These are phyloP conservation scores for Scytalidium lignicola DNA, from an alignment of 2,329 filamentous ascomycete species.

Conservation along the genomic window DNA sequence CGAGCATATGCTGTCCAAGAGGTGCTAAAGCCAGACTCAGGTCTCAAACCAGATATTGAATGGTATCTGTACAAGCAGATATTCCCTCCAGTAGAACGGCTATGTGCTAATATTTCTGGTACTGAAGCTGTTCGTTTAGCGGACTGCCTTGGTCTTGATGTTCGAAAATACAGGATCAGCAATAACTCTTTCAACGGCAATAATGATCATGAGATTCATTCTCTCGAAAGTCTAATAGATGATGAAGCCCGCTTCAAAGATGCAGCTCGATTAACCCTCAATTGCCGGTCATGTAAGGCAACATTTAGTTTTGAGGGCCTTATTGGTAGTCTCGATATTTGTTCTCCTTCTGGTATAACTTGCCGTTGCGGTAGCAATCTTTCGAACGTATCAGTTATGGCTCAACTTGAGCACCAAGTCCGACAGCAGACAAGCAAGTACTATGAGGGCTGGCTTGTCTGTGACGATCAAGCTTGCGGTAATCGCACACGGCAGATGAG, in stretches of 20 bases:
- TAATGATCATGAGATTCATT: slow-evolving; percentile 71
- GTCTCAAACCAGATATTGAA: slow-evolving; percentile 83
- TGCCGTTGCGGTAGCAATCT: slow-evolving; percentile 65
- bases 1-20: slow-evolving; percentile 85
- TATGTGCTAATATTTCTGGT: slow-evolving; percentile 91
- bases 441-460: slow-evolving; percentile 88
- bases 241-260: slow-evolving; percentile 86
- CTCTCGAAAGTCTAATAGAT: slow-evolving; percentile 89
- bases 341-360: slow-evolving; percentile 69
- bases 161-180: slow-evolving; percentile 75
- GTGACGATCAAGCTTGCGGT: slow-evolving; percentile 82
- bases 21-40: slow-evolving; percentile 70
- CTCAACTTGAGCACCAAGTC: slow-evolving; percentile 83
- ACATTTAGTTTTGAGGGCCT: slow-evolving; percentile 74
- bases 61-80: slow-evolving; percentile 99
- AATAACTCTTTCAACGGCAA: slow-evolving; percentile 45
- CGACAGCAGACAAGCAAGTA: slow-evolving; percentile 74
- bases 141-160: slow-evolving; percentile 88
- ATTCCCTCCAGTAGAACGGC: slow-evolving; percentile 92
- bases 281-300: slow-evolving; percentile 75
- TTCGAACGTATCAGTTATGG: slow-evolving; percentile 71
- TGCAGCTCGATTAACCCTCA: slow-evolving; percentile 69
- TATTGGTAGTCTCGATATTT: slow-evolving; percentile 46
- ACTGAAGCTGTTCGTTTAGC: slow-evolving; percentile 87
- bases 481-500: slow-evolving; percentile 86